Evolutionary conservation across 1,284 basidiomycete species (phyloP).

Genomic region (Spongispora temasekensis): DNA sequence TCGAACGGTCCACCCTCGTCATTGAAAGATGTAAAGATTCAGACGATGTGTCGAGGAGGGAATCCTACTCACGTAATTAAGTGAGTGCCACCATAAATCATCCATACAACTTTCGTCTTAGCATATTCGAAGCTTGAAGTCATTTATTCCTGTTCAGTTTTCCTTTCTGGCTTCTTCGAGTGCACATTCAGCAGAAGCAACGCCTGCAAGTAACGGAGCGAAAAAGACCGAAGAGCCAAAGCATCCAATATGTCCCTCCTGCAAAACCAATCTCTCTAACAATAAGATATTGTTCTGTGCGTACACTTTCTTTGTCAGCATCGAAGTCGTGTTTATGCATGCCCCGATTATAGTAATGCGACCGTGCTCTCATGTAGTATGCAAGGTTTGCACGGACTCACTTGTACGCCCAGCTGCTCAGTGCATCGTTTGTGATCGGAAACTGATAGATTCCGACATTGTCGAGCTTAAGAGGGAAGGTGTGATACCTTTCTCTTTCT

Average conservation of each 20-base stretch:
- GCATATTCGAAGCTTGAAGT: constrained; percentile 59
- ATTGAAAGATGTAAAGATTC: constrained; percentile 78
- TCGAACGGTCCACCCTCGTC: constrained; percentile 62
- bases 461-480: constrained; percentile 82
- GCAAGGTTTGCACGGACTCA: constrained; percentile 84
- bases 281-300: constrained; percentile 67
- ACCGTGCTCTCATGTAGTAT: constrained; percentile 83
- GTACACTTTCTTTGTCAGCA: constrained; percentile 33
- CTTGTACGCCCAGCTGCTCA: constrained; percentile 74
- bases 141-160: constrained; percentile 76
- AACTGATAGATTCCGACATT: constrained; percentile 65
- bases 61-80: constrained; percentile 70
- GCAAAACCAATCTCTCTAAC: constrained; percentile 85
- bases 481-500: constrained; percentile 35
- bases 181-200: constrained; percentile 44
- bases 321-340: constrained; percentile 2
- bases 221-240: constrained; percentile 50
- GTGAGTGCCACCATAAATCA: constrained; percentile 47
- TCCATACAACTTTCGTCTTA: background rate
- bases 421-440: constrained; percentile 81
- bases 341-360: constrained; percentile 62
- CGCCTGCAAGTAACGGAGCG: constrained; percentile 40
- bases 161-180: constrained; percentile 46
- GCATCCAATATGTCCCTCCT: constrained; percentile 83
- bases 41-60: constrained; percentile 83